These are phyloP conservation scores for Peronospora farinosa DNA, from an alignment of 352 stramenopile species.

Conservation along the genomic window DNA sequence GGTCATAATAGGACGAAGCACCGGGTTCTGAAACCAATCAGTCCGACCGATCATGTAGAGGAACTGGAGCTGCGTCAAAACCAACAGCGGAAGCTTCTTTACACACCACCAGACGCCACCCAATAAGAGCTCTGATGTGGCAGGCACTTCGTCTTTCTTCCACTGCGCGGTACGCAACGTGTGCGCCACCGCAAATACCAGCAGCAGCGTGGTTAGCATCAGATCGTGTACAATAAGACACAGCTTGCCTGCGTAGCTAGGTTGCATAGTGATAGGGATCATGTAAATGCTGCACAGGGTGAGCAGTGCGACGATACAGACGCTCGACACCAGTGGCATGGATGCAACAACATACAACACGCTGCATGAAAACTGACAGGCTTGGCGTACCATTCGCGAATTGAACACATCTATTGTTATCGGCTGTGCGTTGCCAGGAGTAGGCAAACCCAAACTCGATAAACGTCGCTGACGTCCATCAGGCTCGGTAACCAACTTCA, in stretches of 20 bases:
- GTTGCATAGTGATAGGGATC: conserved; percentile 62
- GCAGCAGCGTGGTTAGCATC: conserved; percentile 50
- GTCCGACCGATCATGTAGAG: conserved; percentile 58
- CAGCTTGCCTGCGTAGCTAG: conserved; percentile 54
- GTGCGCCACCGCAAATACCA: conserved; percentile 62
- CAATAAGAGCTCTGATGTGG: conserved; percentile 44
- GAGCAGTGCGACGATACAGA: conserved; percentile 44
- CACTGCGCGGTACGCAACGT: conserved; percentile 57
- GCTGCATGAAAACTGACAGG: conserved; percentile 71
- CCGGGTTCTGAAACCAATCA: conserved; percentile 70
- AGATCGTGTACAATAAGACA: conserved; percentile 61
- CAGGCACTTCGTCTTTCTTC: conserved; percentile 66
- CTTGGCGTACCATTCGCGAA: conserved; percentile 58
- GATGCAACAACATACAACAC: conserved; percentile 61
- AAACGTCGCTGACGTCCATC: conserved; percentile 52
- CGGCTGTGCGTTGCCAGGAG: conserved; percentile 43
- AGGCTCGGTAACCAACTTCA: conserved; percentile 59
- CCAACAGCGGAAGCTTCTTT: conserved; percentile 44
- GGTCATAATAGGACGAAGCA: conserved; percentile 65
- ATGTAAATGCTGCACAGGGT: conserved; percentile 44
- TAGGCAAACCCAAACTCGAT: conserved; percentile 54
- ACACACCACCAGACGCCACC: conserved; percentile 41
- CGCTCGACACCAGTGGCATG: conserved; percentile 58
- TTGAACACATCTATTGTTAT: conserved; percentile 68
- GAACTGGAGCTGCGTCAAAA: conserved; percentile 44